These are phyloP conservation scores for Acacia crassicarpa DNA, from an alignment of 306 rosid species.

Conservation along the genomic window DNA sequence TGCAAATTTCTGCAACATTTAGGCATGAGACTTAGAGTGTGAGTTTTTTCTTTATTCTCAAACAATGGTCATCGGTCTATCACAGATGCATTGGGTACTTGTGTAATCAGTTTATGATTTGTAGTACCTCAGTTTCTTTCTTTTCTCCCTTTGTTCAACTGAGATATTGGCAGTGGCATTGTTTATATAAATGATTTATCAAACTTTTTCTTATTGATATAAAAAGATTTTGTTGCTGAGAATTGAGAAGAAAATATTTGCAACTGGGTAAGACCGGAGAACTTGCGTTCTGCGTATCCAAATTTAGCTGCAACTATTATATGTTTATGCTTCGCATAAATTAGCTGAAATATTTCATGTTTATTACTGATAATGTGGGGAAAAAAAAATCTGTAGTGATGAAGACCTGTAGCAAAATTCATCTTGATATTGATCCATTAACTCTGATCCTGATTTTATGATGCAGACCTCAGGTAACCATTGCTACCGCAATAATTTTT, in stretches of 20 bases:
- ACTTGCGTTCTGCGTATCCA: background rate
- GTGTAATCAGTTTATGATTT: constrained; percentile 6
- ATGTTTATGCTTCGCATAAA: constrained; percentile 1
- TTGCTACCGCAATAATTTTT: constrained; percentile 94
- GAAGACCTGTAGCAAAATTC: constrained; percentile 9
- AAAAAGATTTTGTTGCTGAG: background rate
- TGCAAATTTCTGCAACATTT: constrained; percentile 89
- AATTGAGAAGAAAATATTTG: background rate
- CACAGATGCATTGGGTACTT: constrained; percentile 7
- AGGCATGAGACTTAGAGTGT: constrained; percentile 95
- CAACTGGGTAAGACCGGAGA: background rate
- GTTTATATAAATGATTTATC: background rate
- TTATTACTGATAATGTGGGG: constrained; percentile 9
- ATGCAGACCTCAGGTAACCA: constrained; percentile 93
- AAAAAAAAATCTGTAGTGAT: background rate
- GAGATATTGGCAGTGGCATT: background rate
- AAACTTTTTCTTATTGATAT: background rate
- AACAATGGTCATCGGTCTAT: background rate
- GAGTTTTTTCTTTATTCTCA: constrained; percentile 40
- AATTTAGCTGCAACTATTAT: background rate
- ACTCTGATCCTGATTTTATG: constrained; percentile 1
- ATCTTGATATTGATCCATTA: constrained; percentile 9
- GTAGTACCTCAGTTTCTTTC: background rate
- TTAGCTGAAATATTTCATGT: background rate
- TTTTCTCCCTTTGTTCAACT: constrained; percentile 11